phyloP scores from a whole-genome alignment of 2,329 filamentous ascomycete genomes.

The Aspergillus fumigatiaffinis region DNA sequence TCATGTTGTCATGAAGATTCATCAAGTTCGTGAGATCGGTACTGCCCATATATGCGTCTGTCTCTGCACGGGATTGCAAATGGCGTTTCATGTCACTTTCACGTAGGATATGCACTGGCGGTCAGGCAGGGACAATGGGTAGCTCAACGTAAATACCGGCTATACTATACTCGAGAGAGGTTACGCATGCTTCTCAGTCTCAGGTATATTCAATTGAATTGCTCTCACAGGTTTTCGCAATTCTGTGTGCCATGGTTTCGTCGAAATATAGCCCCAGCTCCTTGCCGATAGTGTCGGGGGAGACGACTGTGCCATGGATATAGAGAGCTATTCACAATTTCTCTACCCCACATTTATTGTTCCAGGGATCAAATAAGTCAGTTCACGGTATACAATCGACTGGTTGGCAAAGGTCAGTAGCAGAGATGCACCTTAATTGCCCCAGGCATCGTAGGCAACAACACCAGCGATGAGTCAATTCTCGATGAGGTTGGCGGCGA shows the following conservation, averaged over 20 bases:
- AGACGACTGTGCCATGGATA: conserved; percentile 70
- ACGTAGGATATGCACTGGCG: conserved; percentile 61
- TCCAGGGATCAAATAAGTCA: background rate
- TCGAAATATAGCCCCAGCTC: conserved; percentile 57
- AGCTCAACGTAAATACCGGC: background rate
- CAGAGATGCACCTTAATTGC: background rate
- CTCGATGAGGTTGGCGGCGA: background rate
- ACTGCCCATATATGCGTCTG: conserved; percentile 43
- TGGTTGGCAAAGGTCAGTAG: background rate
- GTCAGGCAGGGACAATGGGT: background rate
- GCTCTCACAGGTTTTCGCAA: conserved; percentile 63
- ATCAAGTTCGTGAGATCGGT: conserved; percentile 52
- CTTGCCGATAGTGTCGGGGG: conserved; percentile 63
- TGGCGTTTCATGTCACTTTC: conserved; percentile 58
- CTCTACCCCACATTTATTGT: conserved; percentile 12
- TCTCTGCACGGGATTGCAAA: conserved; percentile 63
- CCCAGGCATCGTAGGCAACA: background rate
- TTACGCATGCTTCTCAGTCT: conserved; percentile 70
- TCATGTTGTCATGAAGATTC: conserved; percentile 61
- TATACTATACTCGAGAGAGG: conserved; percentile 12
- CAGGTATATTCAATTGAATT: conserved; percentile 76
- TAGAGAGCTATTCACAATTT: conserved; percentile 65
- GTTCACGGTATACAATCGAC: background rate
- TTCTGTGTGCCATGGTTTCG: conserved; percentile 51
- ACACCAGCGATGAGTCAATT: conserved; percentile 5